Conservation (phyloP, 495 filamentous ascomycete genomes). For the Xylaria longipes region DNA sequence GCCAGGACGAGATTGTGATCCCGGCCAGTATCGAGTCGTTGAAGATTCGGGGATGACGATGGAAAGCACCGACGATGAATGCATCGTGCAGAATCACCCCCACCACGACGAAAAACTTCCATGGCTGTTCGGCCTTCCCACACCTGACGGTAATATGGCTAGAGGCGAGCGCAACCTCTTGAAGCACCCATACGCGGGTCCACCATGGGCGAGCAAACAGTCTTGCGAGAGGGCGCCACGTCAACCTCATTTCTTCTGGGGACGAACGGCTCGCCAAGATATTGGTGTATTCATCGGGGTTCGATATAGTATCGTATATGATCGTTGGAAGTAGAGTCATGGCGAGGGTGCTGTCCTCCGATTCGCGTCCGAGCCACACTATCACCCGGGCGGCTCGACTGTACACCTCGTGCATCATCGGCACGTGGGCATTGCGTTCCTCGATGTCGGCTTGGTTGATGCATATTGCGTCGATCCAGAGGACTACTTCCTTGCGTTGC, state of each 20-base stretch:
- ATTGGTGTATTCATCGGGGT: background rate
- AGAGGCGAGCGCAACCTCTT: constrained; percentile 1
- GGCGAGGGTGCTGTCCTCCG: background rate
- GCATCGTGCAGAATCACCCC: constrained; percentile 4
- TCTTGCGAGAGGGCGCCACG: background rate
- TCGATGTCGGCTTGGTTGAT: constrained; percentile 5
- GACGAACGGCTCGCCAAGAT: background rate
- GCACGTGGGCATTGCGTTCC: constrained; percentile 1
- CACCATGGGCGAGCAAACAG: background rate
- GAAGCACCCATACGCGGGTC: background rate
- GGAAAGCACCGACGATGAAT: background rate
- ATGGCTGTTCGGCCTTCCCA: background rate
- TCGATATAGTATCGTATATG: background rate
- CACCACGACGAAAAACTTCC: constrained; percentile 3
- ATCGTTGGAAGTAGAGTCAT: background rate
- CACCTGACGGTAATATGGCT: background rate
- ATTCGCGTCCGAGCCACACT: constrained; percentile 1
- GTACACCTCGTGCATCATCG: constrained; percentile 6
- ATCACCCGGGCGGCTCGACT: background rate
- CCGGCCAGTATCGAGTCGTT: constrained; percentile 4
- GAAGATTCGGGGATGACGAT: background rate
- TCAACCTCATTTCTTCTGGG: background rate
- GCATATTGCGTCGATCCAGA: constrained; percentile 7
- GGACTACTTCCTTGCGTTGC: background rate
- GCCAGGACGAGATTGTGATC: constrained; percentile 5